Conservation (phyloP, 306 rosid genomes). For the Clitoria ternatea region DNA sequence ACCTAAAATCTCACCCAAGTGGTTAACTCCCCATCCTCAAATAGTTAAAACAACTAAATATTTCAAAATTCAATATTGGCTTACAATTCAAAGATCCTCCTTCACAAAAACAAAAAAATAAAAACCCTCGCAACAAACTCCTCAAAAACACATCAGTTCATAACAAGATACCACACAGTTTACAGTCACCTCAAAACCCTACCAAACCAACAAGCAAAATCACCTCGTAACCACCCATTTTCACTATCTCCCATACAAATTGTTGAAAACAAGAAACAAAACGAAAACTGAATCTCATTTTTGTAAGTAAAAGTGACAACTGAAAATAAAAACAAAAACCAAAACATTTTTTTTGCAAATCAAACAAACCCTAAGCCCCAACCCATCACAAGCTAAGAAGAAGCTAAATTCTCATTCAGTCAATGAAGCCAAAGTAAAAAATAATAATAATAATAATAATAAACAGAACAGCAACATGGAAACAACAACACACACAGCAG, state of each 20-base stretch:
- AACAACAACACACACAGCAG: background rate
- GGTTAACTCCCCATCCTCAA: background rate
- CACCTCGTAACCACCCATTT: too few species aligned
- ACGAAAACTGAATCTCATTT: too few species aligned
- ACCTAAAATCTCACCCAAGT: too few species aligned
- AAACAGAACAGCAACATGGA: too few species aligned
- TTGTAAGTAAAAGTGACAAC: background rate
- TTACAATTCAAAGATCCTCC: background rate
- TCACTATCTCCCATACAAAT: too few species aligned
- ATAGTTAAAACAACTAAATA: background rate
- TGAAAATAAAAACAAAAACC: background rate
- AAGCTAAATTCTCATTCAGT: background rate
- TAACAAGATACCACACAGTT: background rate
- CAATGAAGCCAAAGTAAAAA: background rate
- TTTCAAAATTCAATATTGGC: background rate
- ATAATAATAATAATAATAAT: too few species aligned
- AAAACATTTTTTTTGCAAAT: background rate
- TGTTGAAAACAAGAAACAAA: too few species aligned
- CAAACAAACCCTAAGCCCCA: too few species aligned
- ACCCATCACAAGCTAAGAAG: background rate
- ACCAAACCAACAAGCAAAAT: background rate
- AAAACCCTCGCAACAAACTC: background rate
- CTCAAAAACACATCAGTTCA: background rate
- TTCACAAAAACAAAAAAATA: background rate
- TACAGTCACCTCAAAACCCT: background rate